phyloP scores from a whole-genome alignment of 495 filamentous ascomycete species.

The Penicillium subrubescens region DNA sequence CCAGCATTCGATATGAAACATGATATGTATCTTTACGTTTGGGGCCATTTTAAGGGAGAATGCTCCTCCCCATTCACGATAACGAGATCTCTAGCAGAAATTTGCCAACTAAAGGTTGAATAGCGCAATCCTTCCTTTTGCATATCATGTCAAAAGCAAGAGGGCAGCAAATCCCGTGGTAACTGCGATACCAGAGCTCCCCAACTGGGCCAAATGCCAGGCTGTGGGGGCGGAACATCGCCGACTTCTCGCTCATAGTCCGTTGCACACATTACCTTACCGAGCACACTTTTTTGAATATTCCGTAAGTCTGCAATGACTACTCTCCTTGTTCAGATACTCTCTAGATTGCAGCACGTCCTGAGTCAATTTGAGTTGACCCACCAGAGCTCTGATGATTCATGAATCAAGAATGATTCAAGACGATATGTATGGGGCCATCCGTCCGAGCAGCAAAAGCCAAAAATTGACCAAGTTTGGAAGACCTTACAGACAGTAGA shows the following conservation, averaged over 20 bases:
- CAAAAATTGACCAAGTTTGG: too few species aligned
- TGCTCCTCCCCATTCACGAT: neutral
- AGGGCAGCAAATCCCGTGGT: neutral
- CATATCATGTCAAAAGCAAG: neutral
- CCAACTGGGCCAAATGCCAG: neutral
- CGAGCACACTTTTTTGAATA: neutral
- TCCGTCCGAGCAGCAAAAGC: neutral
- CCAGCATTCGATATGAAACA: neutral
- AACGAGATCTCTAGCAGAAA: neutral
- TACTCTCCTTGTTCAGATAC: neutral
- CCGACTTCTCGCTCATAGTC: neutral
- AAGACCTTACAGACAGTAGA: neutral
- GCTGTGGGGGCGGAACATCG: neutral
- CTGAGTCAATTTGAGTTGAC: constrained; percentile 17
- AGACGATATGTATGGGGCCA: neutral
- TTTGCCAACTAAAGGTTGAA: neutral
- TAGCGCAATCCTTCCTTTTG: neutral
- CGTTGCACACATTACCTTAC: neutral
- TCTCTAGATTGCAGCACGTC: neutral
- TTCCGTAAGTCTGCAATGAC: neutral
- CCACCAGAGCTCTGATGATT: constrained; percentile 9
- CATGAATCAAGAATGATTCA: neutral
- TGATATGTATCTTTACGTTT: neutral
- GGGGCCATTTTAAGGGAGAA: neutral
- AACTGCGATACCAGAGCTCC: neutral